Percentiles rank a stretch among this genome's conserved stretches.
phyloP scores from a whole-genome alignment of 129 eudicot species.

The Tanacetum coccineum region DNA sequence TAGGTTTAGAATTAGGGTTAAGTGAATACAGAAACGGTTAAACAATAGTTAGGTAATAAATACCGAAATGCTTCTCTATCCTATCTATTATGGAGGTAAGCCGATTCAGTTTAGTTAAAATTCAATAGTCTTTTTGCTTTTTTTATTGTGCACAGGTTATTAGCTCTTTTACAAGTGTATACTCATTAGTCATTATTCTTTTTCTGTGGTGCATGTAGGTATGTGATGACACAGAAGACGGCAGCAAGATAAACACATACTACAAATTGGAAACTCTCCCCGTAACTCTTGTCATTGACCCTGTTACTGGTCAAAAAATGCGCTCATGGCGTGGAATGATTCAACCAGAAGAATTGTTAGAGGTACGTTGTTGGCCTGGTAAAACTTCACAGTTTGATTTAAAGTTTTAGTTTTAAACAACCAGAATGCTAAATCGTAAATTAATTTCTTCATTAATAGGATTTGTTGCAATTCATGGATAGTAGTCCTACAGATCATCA shows the following conservation, averaged over 20 bases:
- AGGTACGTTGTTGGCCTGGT: conserved; percentile 45
- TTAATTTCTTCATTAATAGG: conserved; percentile 34
- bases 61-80: background rate
- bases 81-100: background rate
- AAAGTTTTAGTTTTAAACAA: background rate
- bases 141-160: background rate
- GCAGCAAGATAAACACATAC: conserved; percentile 86
- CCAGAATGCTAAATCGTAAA: conserved; percentile 1
- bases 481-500: conserved; percentile 74
- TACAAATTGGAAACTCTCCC: conserved; percentile 80
- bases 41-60: background rate
- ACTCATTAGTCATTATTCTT: background rate
- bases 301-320: conserved; percentile 95
- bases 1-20: background rate
- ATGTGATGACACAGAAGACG: conserved; percentile 94
- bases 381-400: background rate
- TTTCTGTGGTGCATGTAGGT: conserved; percentile 45
- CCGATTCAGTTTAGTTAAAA: background rate
- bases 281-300: conserved; percentile 80
- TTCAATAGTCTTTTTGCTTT: background rate
- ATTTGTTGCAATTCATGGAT: conserved; percentile 80
- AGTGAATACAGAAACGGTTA: background rate
- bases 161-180: background rate
- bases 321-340: conserved; percentile 97
- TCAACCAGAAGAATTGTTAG: conserved; percentile 81